Evolutionary conservation across 2,329 filamentous ascomycete species (phyloP).

Genomic region (Lachnellula subtilissima): DNA sequence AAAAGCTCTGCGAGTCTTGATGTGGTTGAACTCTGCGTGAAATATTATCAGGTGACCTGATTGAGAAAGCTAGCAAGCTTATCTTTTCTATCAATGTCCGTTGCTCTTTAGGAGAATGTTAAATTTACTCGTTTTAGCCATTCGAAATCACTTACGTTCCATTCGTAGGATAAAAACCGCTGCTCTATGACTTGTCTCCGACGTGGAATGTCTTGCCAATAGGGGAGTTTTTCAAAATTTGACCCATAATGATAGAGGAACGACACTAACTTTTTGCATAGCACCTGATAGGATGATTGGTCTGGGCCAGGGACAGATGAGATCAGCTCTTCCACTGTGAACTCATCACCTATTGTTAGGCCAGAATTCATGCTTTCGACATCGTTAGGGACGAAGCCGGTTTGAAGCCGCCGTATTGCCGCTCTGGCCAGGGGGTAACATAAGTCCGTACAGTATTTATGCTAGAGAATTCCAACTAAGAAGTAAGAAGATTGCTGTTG

Average conservation of each 20-base stretch:
- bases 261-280: not conserved
- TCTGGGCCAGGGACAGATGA: not conserved
- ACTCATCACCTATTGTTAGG: not conserved
- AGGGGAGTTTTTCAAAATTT: conserved; percentile 29
- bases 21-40: conserved; percentile 35
- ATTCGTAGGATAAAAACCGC: conserved; percentile 49
- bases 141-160: conserved; percentile 43
- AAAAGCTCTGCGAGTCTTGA: conserved; percentile 47
- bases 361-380: not conserved
- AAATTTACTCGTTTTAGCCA: not conserved
- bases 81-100: conserved; percentile 44
- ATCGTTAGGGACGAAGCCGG: not conserved
- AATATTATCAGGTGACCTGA: conserved; percentile 45
- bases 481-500: too few species aligned
- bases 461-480: too few species aligned
- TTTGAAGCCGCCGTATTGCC: not conserved
- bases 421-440: not conserved
- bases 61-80: conserved; percentile 47
- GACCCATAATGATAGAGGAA: not conserved
- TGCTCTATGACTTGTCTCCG: conserved; percentile 45
- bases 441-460: not conserved
- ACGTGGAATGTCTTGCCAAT: conserved; percentile 46
- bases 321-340: not conserved
- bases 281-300: not conserved
- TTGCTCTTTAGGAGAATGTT: conserved; percentile 34